A percentile compares a stretch with the other conserved stretches of the same genome.
Evolutionary conservation across 176 grass and related monocot species (phyloP).

Genomic region (Carex pumila): DNA sequence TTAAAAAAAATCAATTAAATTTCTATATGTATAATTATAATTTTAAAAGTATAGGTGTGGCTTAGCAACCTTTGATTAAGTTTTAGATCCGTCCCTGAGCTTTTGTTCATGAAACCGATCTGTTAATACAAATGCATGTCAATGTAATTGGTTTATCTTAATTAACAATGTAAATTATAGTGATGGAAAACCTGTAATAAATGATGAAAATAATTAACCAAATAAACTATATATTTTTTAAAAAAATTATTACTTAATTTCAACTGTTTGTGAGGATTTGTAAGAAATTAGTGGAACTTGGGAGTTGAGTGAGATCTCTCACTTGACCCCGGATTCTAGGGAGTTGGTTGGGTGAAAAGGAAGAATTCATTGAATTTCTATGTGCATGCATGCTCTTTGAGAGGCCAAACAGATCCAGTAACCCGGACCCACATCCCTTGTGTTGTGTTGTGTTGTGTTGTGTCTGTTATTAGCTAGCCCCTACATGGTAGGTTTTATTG

Average conservation of each 20-base stretch:
- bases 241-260: not conserved
- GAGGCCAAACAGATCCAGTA: not conserved
- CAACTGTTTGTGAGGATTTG: not conserved
- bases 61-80: too few relatives aligned
- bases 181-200: not conserved
- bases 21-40: too few relatives aligned
- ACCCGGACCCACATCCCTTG: not conserved
- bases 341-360: not conserved
- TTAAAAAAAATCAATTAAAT: too few relatives aligned
- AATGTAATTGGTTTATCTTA: not conserved
- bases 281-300: not conserved
- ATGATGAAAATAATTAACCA: too few relatives aligned
- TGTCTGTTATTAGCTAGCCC: not conserved
- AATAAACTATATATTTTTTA: too few relatives aligned
- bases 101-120: not conserved
- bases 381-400: not conserved
- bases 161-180: not conserved
- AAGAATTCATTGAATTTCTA: not conserved
- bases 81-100: too few relatives aligned
- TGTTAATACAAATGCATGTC: not conserved
- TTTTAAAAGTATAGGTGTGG: too few relatives aligned
- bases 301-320: constrained; percentile 2
- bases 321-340: constrained; percentile 11
- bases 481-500: too few relatives aligned
- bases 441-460: not conserved